phyloP scores from a whole-genome alignment of 768 basidiomycete genomes.

The Tylopilus plumbeoviolaceoides region DNA sequence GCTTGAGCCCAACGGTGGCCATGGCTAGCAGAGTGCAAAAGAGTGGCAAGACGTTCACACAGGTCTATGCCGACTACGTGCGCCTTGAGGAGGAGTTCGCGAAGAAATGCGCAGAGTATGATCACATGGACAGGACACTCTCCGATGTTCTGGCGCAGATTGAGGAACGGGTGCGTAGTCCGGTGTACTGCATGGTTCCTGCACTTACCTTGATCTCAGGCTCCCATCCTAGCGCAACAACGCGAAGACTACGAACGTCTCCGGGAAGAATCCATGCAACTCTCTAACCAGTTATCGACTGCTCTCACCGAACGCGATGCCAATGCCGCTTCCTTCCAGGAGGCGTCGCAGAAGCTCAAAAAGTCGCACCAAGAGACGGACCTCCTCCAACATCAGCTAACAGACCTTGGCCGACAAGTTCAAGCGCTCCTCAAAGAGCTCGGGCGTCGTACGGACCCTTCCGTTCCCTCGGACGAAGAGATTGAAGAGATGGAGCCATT shows the following conservation, averaged over 20 bases:
- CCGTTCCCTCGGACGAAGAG: constrained; percentile 70
- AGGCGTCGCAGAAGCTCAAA: constrained; percentile 57
- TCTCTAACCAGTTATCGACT: constrained; percentile 74
- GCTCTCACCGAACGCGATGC: constrained; percentile 74
- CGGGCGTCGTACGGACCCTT: constrained; percentile 77
- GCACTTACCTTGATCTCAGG: constrained; percentile 43
- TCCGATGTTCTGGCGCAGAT: constrained; percentile 82
- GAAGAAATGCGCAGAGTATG: constrained; percentile 76
- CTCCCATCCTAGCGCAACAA: constrained; percentile 87
- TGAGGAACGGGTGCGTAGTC: constrained; percentile 68
- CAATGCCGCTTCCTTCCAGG: constrained; percentile 50
- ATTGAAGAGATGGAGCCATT: constrained; percentile 42
- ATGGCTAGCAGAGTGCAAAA: constrained; percentile 80
- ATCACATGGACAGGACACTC: constrained; percentile 79
- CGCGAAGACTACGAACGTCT: constrained; percentile 84
- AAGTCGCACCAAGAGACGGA: constrained; percentile 59
- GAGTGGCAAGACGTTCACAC: constrained; percentile 86
- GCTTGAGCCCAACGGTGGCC: constrained; percentile 83
- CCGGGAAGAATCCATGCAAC: constrained; percentile 71
- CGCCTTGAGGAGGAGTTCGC: constrained; percentile 78
- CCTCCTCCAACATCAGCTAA: constrained; percentile 69
- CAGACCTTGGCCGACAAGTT: constrained; percentile 82
- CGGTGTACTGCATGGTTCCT: neutral
- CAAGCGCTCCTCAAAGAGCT: constrained; percentile 76
- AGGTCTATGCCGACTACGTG: constrained; percentile 90